A percentile compares a stretch with the other conserved stretches of the same genome.
These are phyloP conservation scores for Microcos paniculata DNA, from an alignment of 345 rosid genomes.

Conservation along the genomic window DNA sequence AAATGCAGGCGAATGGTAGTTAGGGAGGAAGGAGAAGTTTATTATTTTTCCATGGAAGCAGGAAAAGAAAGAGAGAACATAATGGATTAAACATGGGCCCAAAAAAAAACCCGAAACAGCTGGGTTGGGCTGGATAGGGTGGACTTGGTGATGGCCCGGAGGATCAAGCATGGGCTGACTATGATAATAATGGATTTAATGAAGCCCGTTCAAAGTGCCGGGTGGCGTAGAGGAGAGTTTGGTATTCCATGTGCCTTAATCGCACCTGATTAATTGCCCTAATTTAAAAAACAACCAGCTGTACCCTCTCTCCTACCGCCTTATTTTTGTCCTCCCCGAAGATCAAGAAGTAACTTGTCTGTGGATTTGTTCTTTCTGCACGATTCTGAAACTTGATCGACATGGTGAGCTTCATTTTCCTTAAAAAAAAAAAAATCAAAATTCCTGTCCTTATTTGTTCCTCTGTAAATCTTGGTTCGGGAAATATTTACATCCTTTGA, in stretches of 20 bases:
- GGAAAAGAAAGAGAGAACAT: background rate
- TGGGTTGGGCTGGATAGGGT: too few relatives aligned
- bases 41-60: background rate
- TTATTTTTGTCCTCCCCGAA: background rate
- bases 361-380: background rate
- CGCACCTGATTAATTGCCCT: slow-evolving; percentile 9
- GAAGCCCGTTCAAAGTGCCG: background rate
- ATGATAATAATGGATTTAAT: background rate
- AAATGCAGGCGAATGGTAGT: background rate
- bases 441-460: background rate
- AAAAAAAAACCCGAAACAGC: too few relatives aligned
- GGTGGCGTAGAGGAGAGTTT: background rate
- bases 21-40: background rate
- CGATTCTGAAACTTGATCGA: background rate
- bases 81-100: too few relatives aligned
- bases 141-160: background rate
- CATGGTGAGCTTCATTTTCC: slow-evolving; percentile 7
- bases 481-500: background rate
- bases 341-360: background rate
- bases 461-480: background rate
- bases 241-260: background rate
- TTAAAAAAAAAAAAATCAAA: background rate
- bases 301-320: background rate
- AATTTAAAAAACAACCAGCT: background rate
- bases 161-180: too few relatives aligned